phyloP scores from a whole-genome alignment of 306 rosid species.

The Inga oerstediana region DNA sequence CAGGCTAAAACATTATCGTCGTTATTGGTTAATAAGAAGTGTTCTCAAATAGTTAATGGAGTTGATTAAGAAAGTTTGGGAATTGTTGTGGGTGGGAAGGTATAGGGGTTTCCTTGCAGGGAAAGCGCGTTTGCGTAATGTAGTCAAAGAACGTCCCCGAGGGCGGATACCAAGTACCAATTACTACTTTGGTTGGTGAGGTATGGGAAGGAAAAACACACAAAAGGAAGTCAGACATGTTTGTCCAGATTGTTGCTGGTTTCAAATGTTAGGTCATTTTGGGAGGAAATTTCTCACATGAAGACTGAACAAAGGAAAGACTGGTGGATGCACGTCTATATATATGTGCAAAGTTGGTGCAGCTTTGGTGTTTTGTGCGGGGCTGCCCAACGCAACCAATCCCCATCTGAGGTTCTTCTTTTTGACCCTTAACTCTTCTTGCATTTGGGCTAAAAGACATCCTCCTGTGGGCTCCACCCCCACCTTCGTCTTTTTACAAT shows the following conservation, averaged over 20 bases:
- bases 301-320: neutral
- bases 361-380: neutral
- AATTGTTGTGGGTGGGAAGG: neutral
- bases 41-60: neutral
- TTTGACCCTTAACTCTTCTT: neutral
- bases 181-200: conserved; percentile 30
- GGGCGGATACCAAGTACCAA: conserved; percentile 36
- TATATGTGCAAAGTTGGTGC: neutral
- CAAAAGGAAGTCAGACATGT: conserved; percentile 10
- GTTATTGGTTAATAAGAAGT: neutral
- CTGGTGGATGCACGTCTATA: neutral
- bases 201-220: conserved; percentile 27
- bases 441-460: conserved; percentile 33
- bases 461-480: conserved; percentile 31
- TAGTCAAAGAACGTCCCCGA: neutral
- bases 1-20: too few relatives aligned
- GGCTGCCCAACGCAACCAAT: neutral
- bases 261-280: neutral
- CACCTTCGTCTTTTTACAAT: conserved; percentile 25
- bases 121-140: conserved; percentile 23
- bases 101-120: neutral
- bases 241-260: neutral
- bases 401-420: neutral
- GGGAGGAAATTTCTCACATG: neutral
- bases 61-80: neutral